Base-by-base conservation (phyloP, 2,329 filamentous ascomycete genomes). In the Xylaria digitata region DNA sequence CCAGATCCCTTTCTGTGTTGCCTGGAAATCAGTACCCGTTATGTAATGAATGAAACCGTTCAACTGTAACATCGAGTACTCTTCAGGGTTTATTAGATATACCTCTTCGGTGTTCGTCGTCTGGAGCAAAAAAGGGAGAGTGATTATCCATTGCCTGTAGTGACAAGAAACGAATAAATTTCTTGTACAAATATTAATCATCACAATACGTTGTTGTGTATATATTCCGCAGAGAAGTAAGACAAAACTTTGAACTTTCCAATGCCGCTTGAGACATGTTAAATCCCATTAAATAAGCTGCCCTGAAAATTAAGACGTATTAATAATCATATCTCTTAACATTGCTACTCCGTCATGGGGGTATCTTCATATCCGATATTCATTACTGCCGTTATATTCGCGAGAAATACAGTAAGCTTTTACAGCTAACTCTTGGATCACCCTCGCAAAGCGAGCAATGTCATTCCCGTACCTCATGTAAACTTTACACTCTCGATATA, bases 91-190 rank as follows among this genome's bases (percentile, higher is more conserved):
- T 71, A 70, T 77, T 77, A 76, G 70, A 76, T 76, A 75, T 77
- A 75, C 72, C 74, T 77, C 71, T 76, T 73, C 64, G 71, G 71
- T 75, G 72, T 74, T 64, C 52, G 68, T 70, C 68, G 71, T 70
- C 59, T 61, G 67, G 65, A 61, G 54, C 72, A 72, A 68, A 70
- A 72, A 71, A 71, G 68, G 65, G 67, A 62, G 61, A 71, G 64
- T 70, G 62, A 71, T 72, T 72, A 74, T 75, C 71, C 56, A 72
- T 76, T 72, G 65, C 72, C 73, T 72, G 67, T 77, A 77, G 74
- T 78, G 71, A 74, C 75, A 76, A 75, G 73, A 74, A 74, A 72
- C 61, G 71, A 77, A 77, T 71, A 66, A 75, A 72, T 71, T 73
- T 77, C 74, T 77, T 77, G 76, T 74, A 75, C 73, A 46, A 71